Base-by-base conservation (phyloP, 176 grass and related monocot genomes). In the Oryza rufipogon region DNA sequence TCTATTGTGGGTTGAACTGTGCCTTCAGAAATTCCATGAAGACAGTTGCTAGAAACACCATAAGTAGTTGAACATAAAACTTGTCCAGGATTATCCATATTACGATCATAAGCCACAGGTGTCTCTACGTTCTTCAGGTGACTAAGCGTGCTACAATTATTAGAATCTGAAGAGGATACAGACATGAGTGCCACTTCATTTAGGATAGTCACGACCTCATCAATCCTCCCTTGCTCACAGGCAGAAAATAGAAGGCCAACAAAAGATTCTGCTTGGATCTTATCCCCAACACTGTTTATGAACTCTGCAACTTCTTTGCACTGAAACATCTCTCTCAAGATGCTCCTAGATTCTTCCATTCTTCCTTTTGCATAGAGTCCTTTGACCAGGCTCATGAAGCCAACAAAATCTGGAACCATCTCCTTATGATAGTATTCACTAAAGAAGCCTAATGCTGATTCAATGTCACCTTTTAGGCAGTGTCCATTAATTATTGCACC, bases 311-410 rank as follows among this genome's bases (percentile, higher is more conserved):
- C 71, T 87, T 97, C 78, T 69, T 85, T 83, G 84, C 88, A 89
- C 66, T 85, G 88, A 77, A 97, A 88, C 95, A 97, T 92, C 70
- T 91, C 88, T 77, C 88, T 87, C 72, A 97, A 77, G 51, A 97
- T 92, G 48, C 68, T 82, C 80, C 95, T 94, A 23, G 92, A 87
- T 87, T 97, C 90, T 80, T 97, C 95, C 86, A 92, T 85, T 86
- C 95, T 97, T 87, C 95, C 95, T 87, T 94, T 97, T 49, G 88
- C 75, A 58, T 92, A 94, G 20, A 97, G 82, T 74, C 92, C 95
- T 86, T 91, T 91, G 28, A 91, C 39, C 44, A 97, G 80, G 77
- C 89, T 88, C 86, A 94, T 75, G 46, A 92, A 97, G 68, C 95
- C 95, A 19, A 97, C 83, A 81, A 94, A 97, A 89, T 94, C 90